phyloP scores from a whole-genome alignment of 2,329 filamentous ascomycete species.

The Cladosporium colombiae region DNA sequence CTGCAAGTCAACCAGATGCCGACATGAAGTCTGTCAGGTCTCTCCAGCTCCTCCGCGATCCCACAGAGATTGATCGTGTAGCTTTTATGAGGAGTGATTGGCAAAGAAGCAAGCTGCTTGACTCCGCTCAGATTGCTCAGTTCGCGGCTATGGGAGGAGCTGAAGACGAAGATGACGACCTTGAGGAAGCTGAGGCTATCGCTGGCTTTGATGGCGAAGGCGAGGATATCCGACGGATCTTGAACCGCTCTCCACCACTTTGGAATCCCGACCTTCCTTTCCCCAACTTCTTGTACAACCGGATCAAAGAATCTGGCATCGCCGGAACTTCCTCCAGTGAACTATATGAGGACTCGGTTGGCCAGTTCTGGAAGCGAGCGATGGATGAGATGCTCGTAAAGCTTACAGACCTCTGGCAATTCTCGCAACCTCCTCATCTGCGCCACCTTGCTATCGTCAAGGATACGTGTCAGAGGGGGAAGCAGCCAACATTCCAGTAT shows the following conservation, averaged over 20 bases:
- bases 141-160: conserved; percentile 16
- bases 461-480: conserved; percentile 53
- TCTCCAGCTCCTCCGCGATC: conserved; percentile 45
- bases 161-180: conserved; percentile 25
- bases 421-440: conserved; percentile 60
- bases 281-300: conserved; percentile 54
- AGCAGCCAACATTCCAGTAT: conserved; percentile 54
- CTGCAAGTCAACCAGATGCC: conserved; percentile 23
- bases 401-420: conserved; percentile 57
- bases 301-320: conserved; percentile 49
- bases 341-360: conserved; percentile 42
- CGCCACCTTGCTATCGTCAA: conserved; percentile 58
- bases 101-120: conserved; percentile 16
- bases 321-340: conserved; percentile 53
- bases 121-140: conserved; percentile 9
- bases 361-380: conserved; percentile 56
- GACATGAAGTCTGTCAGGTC: conserved; percentile 29
- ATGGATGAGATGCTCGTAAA: conserved; percentile 55
- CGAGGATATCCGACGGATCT: neutral
- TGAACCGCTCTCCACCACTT: conserved; percentile 46
- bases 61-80: conserved; percentile 34
- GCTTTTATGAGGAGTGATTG: conserved; percentile 19
- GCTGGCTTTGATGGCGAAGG: conserved; percentile 22
- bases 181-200: conserved; percentile 29
- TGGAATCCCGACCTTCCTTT: conserved; percentile 58